Evolutionary conservation across 139 green algal genomes (phyloP).

Genomic region (Limnomonas spitsbergensis): DNA sequence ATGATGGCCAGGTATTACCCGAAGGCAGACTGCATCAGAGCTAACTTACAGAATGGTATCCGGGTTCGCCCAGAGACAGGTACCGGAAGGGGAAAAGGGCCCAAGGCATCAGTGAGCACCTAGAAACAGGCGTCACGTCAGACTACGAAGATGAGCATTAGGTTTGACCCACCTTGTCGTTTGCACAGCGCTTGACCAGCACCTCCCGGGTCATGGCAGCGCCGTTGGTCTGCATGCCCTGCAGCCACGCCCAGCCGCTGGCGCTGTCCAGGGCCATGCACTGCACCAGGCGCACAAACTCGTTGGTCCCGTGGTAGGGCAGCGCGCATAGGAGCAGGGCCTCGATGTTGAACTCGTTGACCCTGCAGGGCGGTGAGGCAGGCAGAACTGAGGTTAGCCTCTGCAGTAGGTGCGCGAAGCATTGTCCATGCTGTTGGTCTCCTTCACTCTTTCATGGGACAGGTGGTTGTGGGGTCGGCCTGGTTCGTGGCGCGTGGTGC

Average conservation of each 20-base stretch:
- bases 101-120: no score
- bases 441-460: no score
- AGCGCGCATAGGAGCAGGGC: conserved; percentile 67
- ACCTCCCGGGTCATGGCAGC: conserved; percentile 58
- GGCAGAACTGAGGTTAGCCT: not conserved
- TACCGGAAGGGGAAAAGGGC: no score
- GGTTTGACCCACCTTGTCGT: conserved; percentile 44
- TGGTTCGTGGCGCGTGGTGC: not conserved
- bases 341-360: conserved; percentile 81
- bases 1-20: no score
- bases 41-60: no score
- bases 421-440: not conserved
- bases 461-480: no score
- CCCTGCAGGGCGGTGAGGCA: conserved; percentile 37
- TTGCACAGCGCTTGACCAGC: conserved; percentile 65
- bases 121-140: no score
- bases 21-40: no score
- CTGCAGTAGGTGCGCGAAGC: not conserved
- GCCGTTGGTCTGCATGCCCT: conserved; percentile 61
- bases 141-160: no score
- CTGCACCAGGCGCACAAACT: conserved; percentile 87
- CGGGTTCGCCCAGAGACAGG: no score
- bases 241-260: conserved; percentile 63
- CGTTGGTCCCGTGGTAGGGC: conserved; percentile 83
- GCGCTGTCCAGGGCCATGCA: conserved; percentile 55